phyloP scores from a whole-genome alignment of 306 rosid species.

The Betula pendula region DNA sequence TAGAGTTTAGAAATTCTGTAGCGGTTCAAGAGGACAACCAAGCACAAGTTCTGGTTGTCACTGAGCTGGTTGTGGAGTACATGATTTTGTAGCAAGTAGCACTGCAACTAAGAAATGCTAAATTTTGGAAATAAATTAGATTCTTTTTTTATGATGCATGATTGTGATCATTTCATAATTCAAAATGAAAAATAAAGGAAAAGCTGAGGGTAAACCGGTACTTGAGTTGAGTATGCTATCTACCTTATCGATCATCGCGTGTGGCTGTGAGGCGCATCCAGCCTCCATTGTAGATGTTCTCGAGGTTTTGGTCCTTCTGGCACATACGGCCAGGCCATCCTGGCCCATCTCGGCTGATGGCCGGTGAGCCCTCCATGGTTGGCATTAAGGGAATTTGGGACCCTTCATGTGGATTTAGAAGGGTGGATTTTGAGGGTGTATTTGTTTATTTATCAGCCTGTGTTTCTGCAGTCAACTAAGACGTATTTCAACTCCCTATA shows the following conservation, averaged over 20 bases:
- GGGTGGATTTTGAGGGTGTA: too few species aligned
- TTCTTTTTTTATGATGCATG: background rate
- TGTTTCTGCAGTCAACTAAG: too few species aligned
- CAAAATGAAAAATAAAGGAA: background rate
- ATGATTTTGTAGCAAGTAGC: slow-evolving; percentile 4
- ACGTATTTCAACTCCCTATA: too few species aligned
- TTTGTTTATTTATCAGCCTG: too few species aligned
- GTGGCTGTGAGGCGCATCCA: background rate
- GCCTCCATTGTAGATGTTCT: background rate
- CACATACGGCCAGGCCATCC: background rate
- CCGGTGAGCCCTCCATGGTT: background rate
- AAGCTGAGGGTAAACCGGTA: background rate
- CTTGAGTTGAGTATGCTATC: background rate
- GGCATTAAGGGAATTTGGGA: too few species aligned
- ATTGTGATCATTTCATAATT: background rate
- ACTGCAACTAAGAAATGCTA: slow-evolving; percentile 1
- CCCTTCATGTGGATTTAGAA: too few species aligned
- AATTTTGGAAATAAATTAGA: background rate
- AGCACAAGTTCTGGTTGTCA: slow-evolving; percentile 10
- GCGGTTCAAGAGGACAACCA: slow-evolving; percentile 15
- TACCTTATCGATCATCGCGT: background rate
- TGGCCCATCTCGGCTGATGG: background rate
- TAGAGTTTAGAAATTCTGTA: slow-evolving; percentile 5
- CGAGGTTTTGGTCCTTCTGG: background rate
- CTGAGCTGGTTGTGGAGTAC: slow-evolving; percentile 18